Base-by-base conservation (phyloP, 257 asterid species). In the Solanum gandarillasii region DNA sequence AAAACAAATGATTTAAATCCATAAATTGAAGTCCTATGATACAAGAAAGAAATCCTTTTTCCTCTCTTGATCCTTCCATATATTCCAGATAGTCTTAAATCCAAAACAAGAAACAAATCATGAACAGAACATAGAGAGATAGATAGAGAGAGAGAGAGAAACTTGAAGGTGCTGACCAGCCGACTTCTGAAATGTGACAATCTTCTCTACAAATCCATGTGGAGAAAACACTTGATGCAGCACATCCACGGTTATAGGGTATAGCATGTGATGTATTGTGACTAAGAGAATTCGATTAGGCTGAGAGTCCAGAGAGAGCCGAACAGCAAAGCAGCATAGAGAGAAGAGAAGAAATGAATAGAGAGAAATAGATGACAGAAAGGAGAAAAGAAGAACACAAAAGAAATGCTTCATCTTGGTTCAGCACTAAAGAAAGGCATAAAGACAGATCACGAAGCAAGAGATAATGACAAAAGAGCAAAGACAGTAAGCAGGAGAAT, bases 221-320 rank as follows among this genome's bases (percentile, higher is more conserved):
- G 99, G 99, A 91, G 98, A 97, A 93, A 97, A 96, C 88, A 97
- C 99, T 95, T 97, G 99, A 93, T 95, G 99, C 97, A 97, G 99
- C 96, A 97, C 99, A 90, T 97, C 99, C 98, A 96, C 98, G 88
- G 99, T 97, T 89, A 97, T 97, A 92, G 99, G 99, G 91, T 97
- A 97, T 92, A 97, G 95, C 99, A 97, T 94, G 95, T 97, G 99
- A 93, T 97, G 99, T 91, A 96, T 94, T 87, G 99, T 97, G 92
- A 95, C 98, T 94, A 97, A 94, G 93, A 97, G 96, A 93, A 97
- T 96, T 92, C 99, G 98, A 90, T 97, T 97, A 93, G 99, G 99
- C 99, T 97, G 97, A 87, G 90, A 88, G 91, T 95, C 98, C 98
- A 92, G 91, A 91, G 93, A 91, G 93, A 91, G 94, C 92, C 93